Percentiles rank a stretch among this genome's conserved stretches.
Evolutionary conservation across 75 land plant species (phyloP).

Genomic region (Chamaecyparis obtusa): DNA sequence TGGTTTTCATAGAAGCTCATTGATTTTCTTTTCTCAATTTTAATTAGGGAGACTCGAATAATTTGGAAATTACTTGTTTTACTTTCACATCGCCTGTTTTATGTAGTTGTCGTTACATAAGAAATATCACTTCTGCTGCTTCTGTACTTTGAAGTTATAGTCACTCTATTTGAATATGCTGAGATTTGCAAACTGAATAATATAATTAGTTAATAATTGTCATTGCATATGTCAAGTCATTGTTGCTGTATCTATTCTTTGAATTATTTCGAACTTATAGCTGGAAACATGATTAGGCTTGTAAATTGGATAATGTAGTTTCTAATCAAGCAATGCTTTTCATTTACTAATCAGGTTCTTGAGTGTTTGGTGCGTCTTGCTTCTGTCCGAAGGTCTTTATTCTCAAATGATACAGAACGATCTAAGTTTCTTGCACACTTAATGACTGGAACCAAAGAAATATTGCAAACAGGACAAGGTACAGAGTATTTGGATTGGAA

Average conservation of each 20-base stretch:
- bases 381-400: slow-evolving; percentile 85
- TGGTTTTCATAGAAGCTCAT: not conserved
- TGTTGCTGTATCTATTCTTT: not conserved
- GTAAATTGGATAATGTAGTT: slow-evolving; percentile 1
- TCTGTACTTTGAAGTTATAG: not conserved
- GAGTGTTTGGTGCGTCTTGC: slow-evolving; percentile 93
- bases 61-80: not conserved
- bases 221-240: not conserved
- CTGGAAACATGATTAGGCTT: slow-evolving; percentile 4
- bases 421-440: slow-evolving; percentile 80
- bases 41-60: not conserved
- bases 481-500: slow-evolving; percentile 4
- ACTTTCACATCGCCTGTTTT: not conserved
- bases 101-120: not conserved
- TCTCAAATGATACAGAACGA: slow-evolving; percentile 80
- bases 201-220: not conserved
- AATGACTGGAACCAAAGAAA: slow-evolving; percentile 89
- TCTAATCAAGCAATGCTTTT: slow-evolving; percentile 6
- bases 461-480: slow-evolving; percentile 93
- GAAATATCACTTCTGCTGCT: not conserved
- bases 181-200: not conserved
- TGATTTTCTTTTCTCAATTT: not conserved
- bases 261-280: not conserved
- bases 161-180: not conserved
- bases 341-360: slow-evolving; percentile 52